These are phyloP conservation scores for Ophiocordyceps sinensis DNA, from an alignment of 2,329 filamentous ascomycete species.

Conservation along the genomic window DNA sequence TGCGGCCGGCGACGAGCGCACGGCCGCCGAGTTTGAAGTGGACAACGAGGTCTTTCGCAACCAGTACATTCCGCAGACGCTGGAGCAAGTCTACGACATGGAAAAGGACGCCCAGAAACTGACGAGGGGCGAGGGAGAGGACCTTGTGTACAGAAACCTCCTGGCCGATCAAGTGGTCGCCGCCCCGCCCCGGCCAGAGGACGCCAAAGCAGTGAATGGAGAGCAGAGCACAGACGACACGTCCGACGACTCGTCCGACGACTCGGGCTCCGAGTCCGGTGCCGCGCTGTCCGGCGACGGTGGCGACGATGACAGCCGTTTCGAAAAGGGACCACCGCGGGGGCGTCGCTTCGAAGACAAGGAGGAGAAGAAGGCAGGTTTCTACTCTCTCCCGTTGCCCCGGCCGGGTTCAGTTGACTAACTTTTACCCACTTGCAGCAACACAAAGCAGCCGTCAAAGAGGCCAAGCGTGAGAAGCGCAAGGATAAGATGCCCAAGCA, in stretches of 20 bases:
- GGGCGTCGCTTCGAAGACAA: slow-evolving; percentile 86
- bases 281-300: slow-evolving; percentile 26
- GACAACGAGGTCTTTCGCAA: slow-evolving; percentile 90
- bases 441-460: slow-evolving; percentile 86
- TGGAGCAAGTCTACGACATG: slow-evolving; percentile 93
- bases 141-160: slow-evolving; percentile 75
- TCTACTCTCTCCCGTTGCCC: background rate
- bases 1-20: slow-evolving; percentile 33
- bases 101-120: slow-evolving; percentile 79
- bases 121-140: slow-evolving; percentile 54
- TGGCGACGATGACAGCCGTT: slow-evolving; percentile 35
- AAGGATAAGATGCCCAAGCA: slow-evolving; percentile 96
- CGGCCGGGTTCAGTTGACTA: background rate
- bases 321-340: slow-evolving; percentile 54
- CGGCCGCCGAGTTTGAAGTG: slow-evolving; percentile 49
- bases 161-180: slow-evolving; percentile 53
- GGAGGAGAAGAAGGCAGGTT: slow-evolving; percentile 60
- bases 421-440: slow-evolving; percentile 18
- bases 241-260: slow-evolving; percentile 32
- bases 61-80: slow-evolving; percentile 89
- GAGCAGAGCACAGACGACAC: slow-evolving; percentile 12
- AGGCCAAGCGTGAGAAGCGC: slow-evolving; percentile 85
- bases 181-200: slow-evolving; percentile 1
- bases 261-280: slow-evolving; percentile 36
- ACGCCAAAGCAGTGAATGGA: slow-evolving; percentile 18